Evolutionary conservation across 352 stramenopile species (phyloP).

Genomic region (Globisporangium rhizosaccharum): DNA sequence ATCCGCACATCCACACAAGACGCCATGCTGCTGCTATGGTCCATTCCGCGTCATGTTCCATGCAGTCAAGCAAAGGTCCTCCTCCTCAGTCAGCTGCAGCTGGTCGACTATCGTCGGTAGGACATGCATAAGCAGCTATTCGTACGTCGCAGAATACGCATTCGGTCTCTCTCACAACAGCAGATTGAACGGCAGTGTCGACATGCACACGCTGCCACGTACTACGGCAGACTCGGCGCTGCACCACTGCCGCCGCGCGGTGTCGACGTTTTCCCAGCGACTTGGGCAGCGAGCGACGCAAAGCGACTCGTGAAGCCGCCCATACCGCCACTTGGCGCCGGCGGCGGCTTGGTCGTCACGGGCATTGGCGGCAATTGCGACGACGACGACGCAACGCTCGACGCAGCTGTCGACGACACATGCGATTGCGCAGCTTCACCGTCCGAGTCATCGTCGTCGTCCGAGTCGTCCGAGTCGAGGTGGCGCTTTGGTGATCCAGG

Average conservation of each 20-base stretch:
- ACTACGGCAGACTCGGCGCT: constrained; percentile 6
- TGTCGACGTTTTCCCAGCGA: constrained; percentile 48
- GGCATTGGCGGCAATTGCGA: constrained; percentile 28
- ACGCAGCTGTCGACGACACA: constrained; percentile 14
- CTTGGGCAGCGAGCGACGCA: constrained; percentile 41
- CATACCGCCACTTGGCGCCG: constrained; percentile 20
- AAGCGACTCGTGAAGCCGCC: constrained; percentile 52
- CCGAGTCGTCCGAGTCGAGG: constrained; percentile 36
- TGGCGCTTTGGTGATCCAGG: constrained; percentile 41
- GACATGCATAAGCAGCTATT: too few species aligned
- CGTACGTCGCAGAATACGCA: too few species aligned
- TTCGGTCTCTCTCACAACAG: too few species aligned
- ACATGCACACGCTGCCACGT: not conserved
- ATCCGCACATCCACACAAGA: not conserved
- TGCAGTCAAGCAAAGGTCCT: too few species aligned
- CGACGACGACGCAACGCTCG: constrained; percentile 16
- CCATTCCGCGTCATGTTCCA: too few species aligned
- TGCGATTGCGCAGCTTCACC: constrained; percentile 24
- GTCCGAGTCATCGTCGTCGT: constrained; percentile 40
- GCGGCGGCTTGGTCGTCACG: constrained; percentile 15
- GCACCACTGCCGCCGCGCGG: not conserved
- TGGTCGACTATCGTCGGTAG: too few species aligned
- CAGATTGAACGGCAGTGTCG: not conserved
- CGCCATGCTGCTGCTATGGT: not conserved
- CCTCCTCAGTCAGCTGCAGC: too few species aligned